Evolutionary conservation across 1,139 yeast genomes (phyloP), one percentile per base, ranked within the genome.

Genomic region (Taphrina sp.): DNA sequence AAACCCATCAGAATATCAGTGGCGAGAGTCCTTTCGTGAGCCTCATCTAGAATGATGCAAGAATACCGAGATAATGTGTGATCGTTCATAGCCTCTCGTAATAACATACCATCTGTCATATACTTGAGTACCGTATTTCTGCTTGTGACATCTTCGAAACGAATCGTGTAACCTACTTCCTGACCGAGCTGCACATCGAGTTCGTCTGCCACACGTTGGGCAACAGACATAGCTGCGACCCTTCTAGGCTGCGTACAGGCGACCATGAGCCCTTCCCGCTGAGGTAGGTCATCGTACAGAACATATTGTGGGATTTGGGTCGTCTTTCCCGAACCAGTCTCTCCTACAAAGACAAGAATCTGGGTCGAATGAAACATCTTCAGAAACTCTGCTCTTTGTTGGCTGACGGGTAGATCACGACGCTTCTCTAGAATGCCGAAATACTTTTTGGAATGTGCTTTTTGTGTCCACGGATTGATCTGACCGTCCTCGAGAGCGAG

Each of bases 101-200:
- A 75, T 58, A 92, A 77, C 96, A 92, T 90, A 82, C 98, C 98
- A 74, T 92, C 98, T 12, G 98, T 92, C 97, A 92, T 88, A 73
- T 92, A 92, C 71, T 90, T 90, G 66, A 92, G 76, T 47, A 89
- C 78, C 1, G 98, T 92, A 63, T 81, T 83, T 56, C 79, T 77
- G 39, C 85, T 76, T 2, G 95, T 86, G 64, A 81, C 86, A 70
- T 92, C 92, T 64, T 92, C 98, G 68, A 92, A 92, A 74, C 98
- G 83, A 63, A 92, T 86, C 59, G 83, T 79, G 70, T 90, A 90
- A 67, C 97, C 97, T 55, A 90, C 97, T 70, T 90, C 95, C 61
- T 84, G 85, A 29, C 97, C 97, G 43, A 90, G 74, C 59, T 78
- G 76, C 23, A 90, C 96, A 67, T 90, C 97, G 88, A 90, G 82